Evolutionary conservation across 2,329 filamentous ascomycete genomes (phyloP), one percentile per base, ranked within the genome.

Genomic region (Neocatenulostroma microsporum): DNA sequence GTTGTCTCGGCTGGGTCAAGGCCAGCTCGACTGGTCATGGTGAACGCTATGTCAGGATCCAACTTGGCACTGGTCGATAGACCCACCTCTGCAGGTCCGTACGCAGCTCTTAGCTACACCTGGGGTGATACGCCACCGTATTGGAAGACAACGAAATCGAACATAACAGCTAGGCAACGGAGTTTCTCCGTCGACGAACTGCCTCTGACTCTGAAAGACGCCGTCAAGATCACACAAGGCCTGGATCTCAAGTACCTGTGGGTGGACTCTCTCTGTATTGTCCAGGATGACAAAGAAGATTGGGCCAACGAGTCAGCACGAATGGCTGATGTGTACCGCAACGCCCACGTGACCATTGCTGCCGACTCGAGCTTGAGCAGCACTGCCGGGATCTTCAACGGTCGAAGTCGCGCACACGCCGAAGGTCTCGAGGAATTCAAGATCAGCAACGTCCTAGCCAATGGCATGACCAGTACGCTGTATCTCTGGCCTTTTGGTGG

Each of bases 41-140:
- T n/a, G n/a, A n/a, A n/a, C n/a, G n/a, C n/a, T n/a, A n/a, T n/a
- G n/a, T n/a, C n/a, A n/a, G n/a, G n/a, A n/a, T n/a, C n/a, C n/a
- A n/a, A n/a, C n/a, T n/a, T n/a, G n/a, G n/a, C n/a, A n/a, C n/a
- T n/a, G n/a, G n/a, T n/a, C n/a, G n/a, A n/a, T n/a, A n/a, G n/a
- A n/a, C n/a, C n/a, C n/a, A n/a, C n/a, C n/a, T n/a, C n/a, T n/a
- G n/a, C n/a, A n/a, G n/a, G n/a, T n/a, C n/a, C n/a, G n/a, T 36
- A 36, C 19, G 18, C 20, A n/a, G 26, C 34, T 30, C 19, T 36
- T 5, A 36, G 24, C 12, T 19, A 36, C 15, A 21, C 25, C 34
- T 36, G 34, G 34, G 24, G 26, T 20, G 8, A 20, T 6, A 9
- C 18, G 10, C n/a, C 13, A 18, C 24, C 13, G 7, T 21, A 14